These are phyloP conservation scores for Penicillium sp. DNA, from an alignment of 2,329 filamentous ascomycete genomes.

Conservation along the genomic window DNA sequence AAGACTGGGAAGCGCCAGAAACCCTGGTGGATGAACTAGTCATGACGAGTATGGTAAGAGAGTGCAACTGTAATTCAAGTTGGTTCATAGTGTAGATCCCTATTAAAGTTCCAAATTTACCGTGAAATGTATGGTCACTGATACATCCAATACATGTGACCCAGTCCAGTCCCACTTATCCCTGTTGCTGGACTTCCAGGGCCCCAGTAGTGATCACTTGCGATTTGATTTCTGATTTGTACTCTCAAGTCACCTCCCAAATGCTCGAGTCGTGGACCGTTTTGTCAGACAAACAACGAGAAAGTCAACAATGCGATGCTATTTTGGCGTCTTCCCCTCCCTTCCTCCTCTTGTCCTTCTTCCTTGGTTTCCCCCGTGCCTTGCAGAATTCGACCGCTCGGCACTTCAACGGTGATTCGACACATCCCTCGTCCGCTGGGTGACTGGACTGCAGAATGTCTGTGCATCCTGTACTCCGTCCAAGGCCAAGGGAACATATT, in stretches of 20 bases:
- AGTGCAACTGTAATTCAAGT: background rate
- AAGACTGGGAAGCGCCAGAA: slow-evolving; percentile 18
- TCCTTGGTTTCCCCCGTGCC: background rate
- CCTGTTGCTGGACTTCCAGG: slow-evolving; percentile 1
- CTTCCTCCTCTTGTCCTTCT: background rate
- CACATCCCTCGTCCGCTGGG: slow-evolving; percentile 12
- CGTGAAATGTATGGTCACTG: background rate
- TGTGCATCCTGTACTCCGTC: slow-evolving; percentile 10
- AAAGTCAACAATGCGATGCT: slow-evolving; percentile 1
- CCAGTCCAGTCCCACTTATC: slow-evolving; percentile 1
- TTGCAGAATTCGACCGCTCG: slow-evolving; percentile 13
- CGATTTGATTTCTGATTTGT: background rate
- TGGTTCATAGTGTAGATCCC: background rate
- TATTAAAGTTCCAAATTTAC: background rate
- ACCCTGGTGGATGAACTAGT: background rate
- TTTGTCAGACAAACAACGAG: background rate
- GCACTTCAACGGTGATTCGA: slow-evolving; percentile 21
- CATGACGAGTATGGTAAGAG: background rate
- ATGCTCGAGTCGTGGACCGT: slow-evolving; percentile 1
- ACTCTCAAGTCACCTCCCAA: background rate
- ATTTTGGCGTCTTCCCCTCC: slow-evolving; percentile 3
- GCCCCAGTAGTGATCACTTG: background rate
- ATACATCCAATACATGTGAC: background rate
- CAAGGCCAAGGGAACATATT: slow-evolving; percentile 21
- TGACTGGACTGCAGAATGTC: slow-evolving; percentile 29